Evolutionary conservation across 371 early-diverging fungal species (phyloP).

Genomic region (Dinochytrium kinnereticum): DNA sequence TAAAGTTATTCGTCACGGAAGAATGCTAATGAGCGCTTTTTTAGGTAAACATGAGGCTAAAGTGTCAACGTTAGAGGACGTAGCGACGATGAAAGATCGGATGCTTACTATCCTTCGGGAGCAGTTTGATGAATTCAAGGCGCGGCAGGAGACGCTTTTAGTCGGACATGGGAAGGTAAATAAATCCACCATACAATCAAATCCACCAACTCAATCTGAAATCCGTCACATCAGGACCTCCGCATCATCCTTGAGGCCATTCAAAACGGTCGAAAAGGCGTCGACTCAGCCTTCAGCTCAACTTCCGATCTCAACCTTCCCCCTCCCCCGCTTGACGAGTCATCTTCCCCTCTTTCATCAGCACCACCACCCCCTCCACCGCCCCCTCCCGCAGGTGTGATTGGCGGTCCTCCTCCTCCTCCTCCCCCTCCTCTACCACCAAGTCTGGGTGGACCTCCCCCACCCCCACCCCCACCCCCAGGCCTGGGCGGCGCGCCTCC

Average conservation of each 20-base stretch:
- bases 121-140: conserved; percentile 5
- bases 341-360: too few species aligned
- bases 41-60: conserved; percentile 1
- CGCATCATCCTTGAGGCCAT: conserved; percentile 7
- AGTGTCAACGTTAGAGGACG: not conserved
- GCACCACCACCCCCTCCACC: conserved; percentile 11
- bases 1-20: not conserved
- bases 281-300: conserved; percentile 15
- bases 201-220: not conserved
- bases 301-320: not conserved
- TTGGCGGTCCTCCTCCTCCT: conserved; percentile 28
- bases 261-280: not conserved
- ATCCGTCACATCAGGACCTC: too few species aligned
- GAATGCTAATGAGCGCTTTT: not conserved
- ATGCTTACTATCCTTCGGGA: conserved; percentile 4
- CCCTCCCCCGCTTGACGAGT: conserved; percentile 11
- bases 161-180: not conserved
- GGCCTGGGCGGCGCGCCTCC: conserved; percentile 24
- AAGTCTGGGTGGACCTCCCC: conserved; percentile 13
- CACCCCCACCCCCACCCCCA: conserved; percentile 35
- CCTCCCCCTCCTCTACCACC: conserved; percentile 18
- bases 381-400: conserved; percentile 18
- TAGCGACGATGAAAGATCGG: not conserved
- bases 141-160: not conserved
- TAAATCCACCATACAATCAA: not conserved